Percentiles rank a stretch among this genome's conserved stretches.
These are phyloP conservation scores for Singerocomus rubriflavus DNA, from an alignment of 1,284 basidiomycete species.

Conservation along the genomic window DNA sequence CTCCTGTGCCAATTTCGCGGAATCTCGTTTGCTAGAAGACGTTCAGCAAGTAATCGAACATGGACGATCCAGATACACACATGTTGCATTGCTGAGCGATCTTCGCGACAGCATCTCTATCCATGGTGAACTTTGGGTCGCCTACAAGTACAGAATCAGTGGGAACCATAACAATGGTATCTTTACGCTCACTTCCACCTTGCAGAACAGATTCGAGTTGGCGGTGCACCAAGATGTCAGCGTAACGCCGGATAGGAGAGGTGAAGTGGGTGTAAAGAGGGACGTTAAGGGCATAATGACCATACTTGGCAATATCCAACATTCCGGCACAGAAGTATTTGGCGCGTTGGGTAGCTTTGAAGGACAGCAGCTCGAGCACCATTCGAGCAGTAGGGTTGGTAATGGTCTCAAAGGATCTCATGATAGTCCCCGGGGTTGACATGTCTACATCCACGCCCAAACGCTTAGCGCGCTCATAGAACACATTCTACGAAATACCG, in stretches of 20 bases:
- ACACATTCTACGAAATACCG: conserved; percentile 55
- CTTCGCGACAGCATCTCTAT: conserved; percentile 95
- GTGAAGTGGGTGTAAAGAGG: conserved; percentile 99
- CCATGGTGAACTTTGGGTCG: conserved; percentile 92
- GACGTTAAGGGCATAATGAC: conserved; percentile 87
- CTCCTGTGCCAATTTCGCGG: conserved; percentile 90
- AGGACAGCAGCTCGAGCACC: conserved; percentile 77
- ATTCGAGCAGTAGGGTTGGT: conserved; percentile 69
- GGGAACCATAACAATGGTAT: neutral
- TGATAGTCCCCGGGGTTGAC: conserved; percentile 77
- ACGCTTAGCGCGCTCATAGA: conserved; percentile 76
- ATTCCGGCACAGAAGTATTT: conserved; percentile 99
- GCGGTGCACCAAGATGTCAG: conserved; percentile 94
- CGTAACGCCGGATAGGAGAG: conserved; percentile 89
- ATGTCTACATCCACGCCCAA: conserved; percentile 84
- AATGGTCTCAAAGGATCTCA: conserved; percentile 78
- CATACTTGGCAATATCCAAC: conserved; percentile 98
- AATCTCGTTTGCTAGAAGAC: conserved; percentile 75
- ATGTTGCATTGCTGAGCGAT: conserved; percentile 97
- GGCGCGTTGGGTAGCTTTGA: conserved; percentile 88
- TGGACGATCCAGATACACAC: conserved; percentile 41
- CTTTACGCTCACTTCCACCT: conserved; percentile 53
- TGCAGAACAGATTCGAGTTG: conserved; percentile 91
- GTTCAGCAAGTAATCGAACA: conserved; percentile 5
- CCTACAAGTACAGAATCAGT: conserved; percentile 29